These are phyloP conservation scores for Cochlearia excelsa DNA, from an alignment of 345 rosid species.

Conservation along the genomic window DNA sequence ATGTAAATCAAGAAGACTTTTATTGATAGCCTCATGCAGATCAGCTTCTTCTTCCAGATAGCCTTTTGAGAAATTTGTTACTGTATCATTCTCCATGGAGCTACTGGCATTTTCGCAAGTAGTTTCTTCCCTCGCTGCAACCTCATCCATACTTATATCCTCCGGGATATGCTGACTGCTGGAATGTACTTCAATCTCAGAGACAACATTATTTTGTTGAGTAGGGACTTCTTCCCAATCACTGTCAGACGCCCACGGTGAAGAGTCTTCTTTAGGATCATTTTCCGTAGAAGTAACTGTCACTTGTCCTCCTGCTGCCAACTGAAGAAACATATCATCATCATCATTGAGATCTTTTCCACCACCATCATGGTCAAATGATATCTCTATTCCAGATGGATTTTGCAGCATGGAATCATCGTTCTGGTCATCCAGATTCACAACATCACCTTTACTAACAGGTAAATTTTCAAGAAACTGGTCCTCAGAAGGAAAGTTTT, in stretches of 20 bases:
- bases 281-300: constrained; percentile 42
- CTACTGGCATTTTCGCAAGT: constrained; percentile 33
- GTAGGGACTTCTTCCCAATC: constrained; percentile 65
- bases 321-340: constrained; percentile 67
- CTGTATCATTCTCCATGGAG: constrained; percentile 33
- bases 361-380: constrained; percentile 64
- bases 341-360: constrained; percentile 44
- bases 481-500: constrained; percentile 36
- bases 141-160: constrained; percentile 44
- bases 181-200: constrained; percentile 28
- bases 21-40: constrained; percentile 81
- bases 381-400: constrained; percentile 55
- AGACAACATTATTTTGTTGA: constrained; percentile 31
- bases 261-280: constrained; percentile 36
- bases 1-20: constrained; percentile 63
- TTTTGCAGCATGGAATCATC: constrained; percentile 32
- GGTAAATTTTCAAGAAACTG: constrained; percentile 37
- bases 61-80: constrained; percentile 51
- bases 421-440: constrained; percentile 37
- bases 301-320: constrained; percentile 61
- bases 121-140: constrained; percentile 71
- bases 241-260: constrained; percentile 54
- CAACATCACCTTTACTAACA: constrained; percentile 32
- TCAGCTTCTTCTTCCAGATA: constrained; percentile 73
- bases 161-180: constrained; percentile 34